phyloP scores from a whole-genome alignment of 192 early-diverging fungal species.

The Diversispora epigaea region DNA sequence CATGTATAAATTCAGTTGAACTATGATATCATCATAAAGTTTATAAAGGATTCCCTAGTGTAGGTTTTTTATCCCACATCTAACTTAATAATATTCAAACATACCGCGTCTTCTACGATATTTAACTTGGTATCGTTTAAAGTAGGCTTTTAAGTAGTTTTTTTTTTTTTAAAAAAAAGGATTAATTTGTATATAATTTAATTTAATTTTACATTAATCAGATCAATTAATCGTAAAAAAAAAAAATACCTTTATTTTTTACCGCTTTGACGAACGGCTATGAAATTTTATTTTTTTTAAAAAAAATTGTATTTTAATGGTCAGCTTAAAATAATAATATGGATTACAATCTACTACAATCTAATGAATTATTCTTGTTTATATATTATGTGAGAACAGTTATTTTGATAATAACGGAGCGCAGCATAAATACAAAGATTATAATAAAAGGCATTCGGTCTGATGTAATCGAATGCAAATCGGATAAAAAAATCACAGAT shows the following conservation, averaged over 20 bases:
- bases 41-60: background rate
- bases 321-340: background rate
- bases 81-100: conserved; percentile 32
- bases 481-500: no score
- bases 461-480: no score
- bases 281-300: background rate
- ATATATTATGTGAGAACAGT: no score
- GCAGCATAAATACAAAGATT: no score
- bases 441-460: no score
- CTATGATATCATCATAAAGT: conserved; percentile 74
- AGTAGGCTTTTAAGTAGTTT: conserved; percentile 69
- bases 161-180: no score
- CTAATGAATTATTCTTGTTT: no score
- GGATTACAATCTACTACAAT: background rate
- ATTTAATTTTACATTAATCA: background rate
- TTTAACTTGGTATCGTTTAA: conserved; percentile 99
- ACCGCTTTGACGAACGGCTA: conserved; percentile 78
- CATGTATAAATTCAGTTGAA: conserved; percentile 72
- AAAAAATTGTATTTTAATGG: background rate
- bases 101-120: conserved; percentile 97
- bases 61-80: background rate
- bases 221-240: background rate
- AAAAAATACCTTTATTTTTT: conserved; percentile 77
- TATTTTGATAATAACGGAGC: no score
- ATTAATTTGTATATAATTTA: background rate